Evolutionary conservation across 495 filamentous ascomycete species (phyloP).

Genomic region (Trichocladium uniseriatum): DNA sequence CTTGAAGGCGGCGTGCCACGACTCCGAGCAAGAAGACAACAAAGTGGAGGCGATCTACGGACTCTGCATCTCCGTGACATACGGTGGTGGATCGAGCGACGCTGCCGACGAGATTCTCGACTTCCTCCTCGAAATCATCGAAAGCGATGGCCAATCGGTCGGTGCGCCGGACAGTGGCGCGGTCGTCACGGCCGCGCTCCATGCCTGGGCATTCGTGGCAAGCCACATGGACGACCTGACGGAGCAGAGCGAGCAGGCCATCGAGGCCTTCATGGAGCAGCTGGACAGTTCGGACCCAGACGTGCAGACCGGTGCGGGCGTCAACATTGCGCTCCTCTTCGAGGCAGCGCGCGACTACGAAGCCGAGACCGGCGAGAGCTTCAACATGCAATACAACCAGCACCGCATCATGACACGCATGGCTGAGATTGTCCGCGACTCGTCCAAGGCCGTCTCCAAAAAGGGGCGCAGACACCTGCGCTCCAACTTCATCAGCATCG

Average conservation of each 20-base stretch:
- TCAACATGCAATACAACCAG: conserved; percentile 38
- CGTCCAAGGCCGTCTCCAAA: conserved; percentile 65
- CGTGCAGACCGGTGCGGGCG: conserved; percentile 80
- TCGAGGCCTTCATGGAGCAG: conserved; percentile 86
- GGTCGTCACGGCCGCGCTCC: conserved; percentile 75
- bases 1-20: conserved; percentile 62
- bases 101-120: conserved; percentile 70
- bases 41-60: conserved; percentile 72
- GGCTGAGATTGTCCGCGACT: conserved; percentile 46
- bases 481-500: conserved; percentile 69
- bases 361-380: conserved; percentile 47
- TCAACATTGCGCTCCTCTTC: conserved; percentile 83
- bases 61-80: conserved; percentile 62
- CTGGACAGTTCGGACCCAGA: conserved; percentile 63
- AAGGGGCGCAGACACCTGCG: conserved; percentile 71
- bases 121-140: conserved; percentile 74
- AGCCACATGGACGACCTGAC: conserved; percentile 77
- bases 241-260: conserved; percentile 58
- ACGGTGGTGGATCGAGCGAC: conserved; percentile 64
- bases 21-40: conserved; percentile 52
- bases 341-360: conserved; percentile 67
- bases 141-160: conserved; percentile 70
- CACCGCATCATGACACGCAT: conserved; percentile 50
- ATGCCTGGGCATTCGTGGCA: conserved; percentile 81
- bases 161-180: conserved; percentile 62